A percentile compares a stretch with the other conserved stretches of the same genome.
These are phyloP conservation scores for Boechera stricta DNA, from an alignment of 345 rosid genomes.

Conservation along the genomic window DNA sequence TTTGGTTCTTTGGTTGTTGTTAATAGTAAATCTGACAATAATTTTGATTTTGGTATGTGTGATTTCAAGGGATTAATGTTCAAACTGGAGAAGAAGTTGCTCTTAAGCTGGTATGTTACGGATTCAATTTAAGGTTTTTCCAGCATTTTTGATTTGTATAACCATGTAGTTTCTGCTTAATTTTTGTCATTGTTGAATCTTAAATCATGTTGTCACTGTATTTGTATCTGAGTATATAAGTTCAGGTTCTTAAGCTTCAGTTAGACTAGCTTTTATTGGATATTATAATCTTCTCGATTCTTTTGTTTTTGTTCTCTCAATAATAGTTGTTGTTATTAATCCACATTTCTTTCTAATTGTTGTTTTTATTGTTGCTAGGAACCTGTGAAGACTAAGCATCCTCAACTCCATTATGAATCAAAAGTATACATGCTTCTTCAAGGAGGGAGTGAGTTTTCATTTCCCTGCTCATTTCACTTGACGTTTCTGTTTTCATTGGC, in stretches of 20 bases:
- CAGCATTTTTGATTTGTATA: background rate
- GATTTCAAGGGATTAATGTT: conserved; percentile 62
- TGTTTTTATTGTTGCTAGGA: conserved; percentile 52
- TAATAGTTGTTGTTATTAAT: too few relatives aligned
- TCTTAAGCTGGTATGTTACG: conserved; percentile 68
- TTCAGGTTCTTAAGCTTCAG: background rate
- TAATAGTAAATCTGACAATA: background rate
- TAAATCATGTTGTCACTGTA: background rate
- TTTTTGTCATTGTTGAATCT: background rate
- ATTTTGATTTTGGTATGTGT: conserved; percentile 15
- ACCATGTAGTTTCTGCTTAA: too few relatives aligned
- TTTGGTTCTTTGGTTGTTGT: background rate
- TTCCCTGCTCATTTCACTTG: background rate
- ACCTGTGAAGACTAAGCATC: conserved; percentile 81
- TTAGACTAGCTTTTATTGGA: background rate
- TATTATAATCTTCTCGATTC: background rate
- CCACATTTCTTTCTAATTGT: conserved; percentile 4
- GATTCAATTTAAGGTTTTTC: background rate
- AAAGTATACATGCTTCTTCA: conserved; percentile 83
- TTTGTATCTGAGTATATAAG: background rate
- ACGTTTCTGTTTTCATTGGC: background rate
- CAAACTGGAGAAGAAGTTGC: conserved; percentile 90
- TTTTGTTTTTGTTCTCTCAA: too few relatives aligned
- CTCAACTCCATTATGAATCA: conserved; percentile 84
- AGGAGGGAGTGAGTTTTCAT: conserved; percentile 71